Conservation (phyloP, 768 basidiomycete genomes). For the Russula compacta region DNA sequence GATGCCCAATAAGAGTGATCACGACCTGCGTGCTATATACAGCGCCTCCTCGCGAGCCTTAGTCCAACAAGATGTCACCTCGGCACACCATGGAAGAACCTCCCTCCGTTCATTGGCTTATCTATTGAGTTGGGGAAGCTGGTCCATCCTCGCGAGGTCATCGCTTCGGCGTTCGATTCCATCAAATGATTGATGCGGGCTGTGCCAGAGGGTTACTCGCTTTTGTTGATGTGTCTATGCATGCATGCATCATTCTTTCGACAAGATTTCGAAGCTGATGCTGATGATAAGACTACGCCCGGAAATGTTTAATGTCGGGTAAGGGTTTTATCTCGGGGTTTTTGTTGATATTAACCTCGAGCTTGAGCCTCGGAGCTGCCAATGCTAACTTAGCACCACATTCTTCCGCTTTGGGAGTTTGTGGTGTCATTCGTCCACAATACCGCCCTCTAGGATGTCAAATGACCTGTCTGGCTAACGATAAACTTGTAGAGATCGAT, state of each 20-base stretch:
- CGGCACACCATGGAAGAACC: background rate
- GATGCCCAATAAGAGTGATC: background rate
- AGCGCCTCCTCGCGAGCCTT: background rate
- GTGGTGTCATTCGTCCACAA: background rate
- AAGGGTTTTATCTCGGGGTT: too few relatives aligned
- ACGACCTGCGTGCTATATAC: too few relatives aligned
- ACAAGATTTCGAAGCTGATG: too few relatives aligned
- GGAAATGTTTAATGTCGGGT: too few relatives aligned
- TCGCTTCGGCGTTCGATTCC: background rate
- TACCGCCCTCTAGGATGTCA: background rate
- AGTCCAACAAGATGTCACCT: background rate
- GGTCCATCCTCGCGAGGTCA: background rate
- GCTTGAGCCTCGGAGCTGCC: too few relatives aligned
- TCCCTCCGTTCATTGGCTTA: background rate
- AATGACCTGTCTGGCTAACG: background rate
- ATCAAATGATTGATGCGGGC: background rate
- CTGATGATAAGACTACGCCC: too few relatives aligned
- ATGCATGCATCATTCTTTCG: too few relatives aligned
- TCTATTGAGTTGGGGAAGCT: background rate
- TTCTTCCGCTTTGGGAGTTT: too few relatives aligned
- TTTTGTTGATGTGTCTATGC: too few relatives aligned
- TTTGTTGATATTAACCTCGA: too few relatives aligned
- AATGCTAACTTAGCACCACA: too few relatives aligned
- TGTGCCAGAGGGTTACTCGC: too few relatives aligned
- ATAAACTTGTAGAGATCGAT: background rate